Percentiles rank a stretch among this genome's conserved stretches.
Evolutionary conservation across 2,329 filamentous ascomycete genomes (phyloP).

Genomic region (Seiridium cupressi): DNA sequence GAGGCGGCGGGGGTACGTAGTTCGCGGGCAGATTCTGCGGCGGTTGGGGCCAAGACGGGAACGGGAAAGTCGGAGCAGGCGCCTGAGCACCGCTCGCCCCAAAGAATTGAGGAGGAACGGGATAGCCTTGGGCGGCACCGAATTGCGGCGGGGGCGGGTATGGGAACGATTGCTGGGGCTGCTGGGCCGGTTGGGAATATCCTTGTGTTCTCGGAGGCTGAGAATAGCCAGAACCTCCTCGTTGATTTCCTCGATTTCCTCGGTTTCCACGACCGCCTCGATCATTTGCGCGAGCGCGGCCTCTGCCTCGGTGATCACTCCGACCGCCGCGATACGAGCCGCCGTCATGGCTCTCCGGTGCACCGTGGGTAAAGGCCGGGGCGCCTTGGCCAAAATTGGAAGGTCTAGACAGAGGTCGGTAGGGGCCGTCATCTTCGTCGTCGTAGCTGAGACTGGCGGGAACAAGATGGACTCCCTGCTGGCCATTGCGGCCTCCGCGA

Average conservation of each 20-base stretch:
- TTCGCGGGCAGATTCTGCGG: conserved; percentile 31
- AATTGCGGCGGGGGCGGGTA: conserved; percentile 26
- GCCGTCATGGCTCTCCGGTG: conserved; percentile 17
- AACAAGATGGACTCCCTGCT: conserved; percentile 32
- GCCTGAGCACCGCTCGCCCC: conserved; percentile 32
- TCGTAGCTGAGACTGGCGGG: conserved; percentile 59
- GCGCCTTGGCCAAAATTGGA: conserved; percentile 54
- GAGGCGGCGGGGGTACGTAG: conserved; percentile 35
- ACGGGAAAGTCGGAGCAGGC: conserved; percentile 37
- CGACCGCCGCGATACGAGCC: conserved; percentile 37
- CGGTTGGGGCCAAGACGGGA: conserved; percentile 43
- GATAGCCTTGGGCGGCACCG: conserved; percentile 31
- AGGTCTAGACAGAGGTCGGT: conserved; percentile 69
- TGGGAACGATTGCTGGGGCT: conserved; percentile 18
- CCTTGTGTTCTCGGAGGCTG: conserved; percentile 30
- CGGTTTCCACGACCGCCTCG: conserved; percentile 26
- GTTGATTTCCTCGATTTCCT: conserved; percentile 34
- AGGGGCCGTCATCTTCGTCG: conserved; percentile 59
- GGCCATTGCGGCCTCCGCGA: conserved; percentile 29
- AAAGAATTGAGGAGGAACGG: conserved; percentile 23
- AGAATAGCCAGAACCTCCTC: conserved; percentile 41
- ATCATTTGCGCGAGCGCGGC: conserved; percentile 23
- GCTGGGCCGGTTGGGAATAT: conserved; percentile 34
- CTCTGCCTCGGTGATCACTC: conserved; percentile 46
- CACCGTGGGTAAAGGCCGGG: conserved; percentile 39